phyloP scores from a whole-genome alignment of 202 grass and related monocot genomes.

The Panicum virgatum region DNA sequence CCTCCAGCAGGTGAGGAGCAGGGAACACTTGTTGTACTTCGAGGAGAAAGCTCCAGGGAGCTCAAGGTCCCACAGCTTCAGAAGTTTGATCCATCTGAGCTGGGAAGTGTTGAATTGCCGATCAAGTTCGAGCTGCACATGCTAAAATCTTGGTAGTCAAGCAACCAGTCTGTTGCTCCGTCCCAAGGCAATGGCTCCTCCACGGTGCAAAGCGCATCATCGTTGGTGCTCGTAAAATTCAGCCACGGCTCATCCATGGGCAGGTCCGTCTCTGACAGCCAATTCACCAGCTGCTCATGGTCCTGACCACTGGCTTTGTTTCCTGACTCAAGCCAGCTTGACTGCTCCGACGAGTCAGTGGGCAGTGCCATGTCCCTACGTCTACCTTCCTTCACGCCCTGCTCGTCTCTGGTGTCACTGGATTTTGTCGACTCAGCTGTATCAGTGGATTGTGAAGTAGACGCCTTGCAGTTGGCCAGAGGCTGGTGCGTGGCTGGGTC shows the following conservation, averaged over 20 bases:
- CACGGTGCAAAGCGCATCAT: slow-evolving; percentile 16
- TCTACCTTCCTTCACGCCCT: slow-evolving; percentile 7
- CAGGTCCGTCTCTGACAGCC: slow-evolving; percentile 51
- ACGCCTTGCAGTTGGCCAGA: slow-evolving; percentile 14
- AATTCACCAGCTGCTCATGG: slow-evolving; percentile 43
- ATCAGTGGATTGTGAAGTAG: slow-evolving; percentile 32
- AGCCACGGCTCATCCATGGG: slow-evolving; percentile 65
- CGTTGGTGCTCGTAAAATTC: slow-evolving; percentile 21
- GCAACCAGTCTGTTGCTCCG: slow-evolving; percentile 63
- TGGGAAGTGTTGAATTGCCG: neutral
- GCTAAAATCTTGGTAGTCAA: slow-evolving; percentile 61
- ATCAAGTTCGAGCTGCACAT: slow-evolving; percentile 31
- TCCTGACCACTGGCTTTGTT: slow-evolving; percentile 8
- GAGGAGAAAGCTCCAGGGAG: no score
- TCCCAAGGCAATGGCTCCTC: slow-evolving; percentile 16
- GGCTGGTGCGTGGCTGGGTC: slow-evolving; percentile 70
- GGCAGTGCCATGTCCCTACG: neutral
- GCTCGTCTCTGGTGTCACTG: neutral
- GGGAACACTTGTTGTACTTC: no score
- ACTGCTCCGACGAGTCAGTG: slow-evolving; percentile 36
- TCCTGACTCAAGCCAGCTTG: slow-evolving; percentile 37
- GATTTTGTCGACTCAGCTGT: slow-evolving; percentile 34
- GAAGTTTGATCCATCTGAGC: slow-evolving; percentile 24
- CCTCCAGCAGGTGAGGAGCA: no score
- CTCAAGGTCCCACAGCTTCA: no score